phyloP scores from a whole-genome alignment of 2,329 filamentous ascomycete species.

The Lachnum nothofagi region DNA sequence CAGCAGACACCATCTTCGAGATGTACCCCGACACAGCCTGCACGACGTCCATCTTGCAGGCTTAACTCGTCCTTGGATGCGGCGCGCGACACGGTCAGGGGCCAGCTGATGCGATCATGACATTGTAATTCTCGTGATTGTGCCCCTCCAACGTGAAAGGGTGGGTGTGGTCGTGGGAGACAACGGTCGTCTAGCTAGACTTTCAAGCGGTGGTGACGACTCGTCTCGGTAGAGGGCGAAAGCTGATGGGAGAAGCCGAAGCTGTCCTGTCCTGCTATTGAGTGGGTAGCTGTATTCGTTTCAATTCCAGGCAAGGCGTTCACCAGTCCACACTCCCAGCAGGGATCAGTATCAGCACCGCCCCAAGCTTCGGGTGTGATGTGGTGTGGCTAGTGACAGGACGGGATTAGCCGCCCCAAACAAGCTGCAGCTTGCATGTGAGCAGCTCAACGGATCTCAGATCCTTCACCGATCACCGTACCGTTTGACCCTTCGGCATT shows the following conservation, averaged over 20 bases:
- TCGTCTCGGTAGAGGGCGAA: too few relatives aligned
- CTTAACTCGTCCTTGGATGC: neutral
- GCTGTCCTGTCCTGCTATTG: too few relatives aligned
- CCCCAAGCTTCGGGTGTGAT: neutral
- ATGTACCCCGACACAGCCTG: slow-evolving; percentile 92
- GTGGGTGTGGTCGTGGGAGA: neutral
- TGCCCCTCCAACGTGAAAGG: neutral
- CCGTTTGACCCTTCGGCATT: too few relatives aligned
- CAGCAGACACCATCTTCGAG: slow-evolving; percentile 86
- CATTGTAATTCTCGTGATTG: neutral
- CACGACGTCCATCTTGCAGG: slow-evolving; percentile 76
- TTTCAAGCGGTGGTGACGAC: too few relatives aligned
- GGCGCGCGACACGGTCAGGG: slow-evolving; percentile 13
- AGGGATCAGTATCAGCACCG: neutral
- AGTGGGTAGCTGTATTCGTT: too few relatives aligned
- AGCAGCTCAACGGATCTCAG: neutral
- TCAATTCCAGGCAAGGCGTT: neutral
- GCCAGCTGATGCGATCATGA: slow-evolving; percentile 22
- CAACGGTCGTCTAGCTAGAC: too few relatives aligned
- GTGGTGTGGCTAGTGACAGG: slow-evolving; percentile 5
- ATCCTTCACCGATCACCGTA: neutral
- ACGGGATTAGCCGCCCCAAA: slow-evolving; percentile 1
- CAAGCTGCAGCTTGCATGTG: neutral
- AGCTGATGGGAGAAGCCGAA: too few relatives aligned
- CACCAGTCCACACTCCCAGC: neutral